Evolutionary conservation across 2,329 filamentous ascomycete species (phyloP).

Genomic region (Cyclaneusma minus): DNA sequence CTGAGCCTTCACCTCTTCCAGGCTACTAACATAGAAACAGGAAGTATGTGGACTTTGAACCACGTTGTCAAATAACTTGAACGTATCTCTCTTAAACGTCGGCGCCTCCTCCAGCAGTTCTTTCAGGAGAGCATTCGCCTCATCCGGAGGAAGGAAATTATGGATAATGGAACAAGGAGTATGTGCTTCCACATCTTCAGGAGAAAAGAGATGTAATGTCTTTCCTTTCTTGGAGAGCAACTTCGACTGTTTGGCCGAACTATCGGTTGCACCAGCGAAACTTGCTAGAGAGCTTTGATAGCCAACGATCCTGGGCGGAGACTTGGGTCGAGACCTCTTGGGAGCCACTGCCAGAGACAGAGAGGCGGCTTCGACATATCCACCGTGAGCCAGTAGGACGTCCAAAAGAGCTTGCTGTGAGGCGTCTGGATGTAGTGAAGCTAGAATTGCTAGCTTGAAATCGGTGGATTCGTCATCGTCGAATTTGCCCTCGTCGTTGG

Average conservation of each 20-base stretch:
- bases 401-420: conserved; percentile 60
- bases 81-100: conserved; percentile 55
- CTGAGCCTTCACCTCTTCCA: conserved; percentile 52
- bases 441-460: conserved; percentile 69
- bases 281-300: conserved; percentile 48
- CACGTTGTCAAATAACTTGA: conserved; percentile 78
- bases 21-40: conserved; percentile 66
- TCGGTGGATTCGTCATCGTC: conserved; percentile 71
- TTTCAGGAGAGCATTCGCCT: conserved; percentile 57
- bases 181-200: conserved; percentile 63
- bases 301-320: conserved; percentile 26
- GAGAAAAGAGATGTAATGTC: conserved; percentile 72
- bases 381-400: conserved; percentile 60
- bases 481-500: conserved; percentile 7
- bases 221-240: conserved; percentile 58
- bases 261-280: conserved; percentile 22
- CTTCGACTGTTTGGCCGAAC: conserved; percentile 26
- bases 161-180: conserved; percentile 88
- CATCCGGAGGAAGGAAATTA: conserved; percentile 62
- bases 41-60: conserved; percentile 76
- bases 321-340: conserved; percentile 16
- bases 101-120: conserved; percentile 64
- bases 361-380: conserved; percentile 54
- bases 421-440: conserved; percentile 55
- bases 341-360: conserved; percentile 29